Evolutionary conservation across 2,329 filamentous ascomycete species (phyloP).

Genomic region (Xylariales sp.): DNA sequence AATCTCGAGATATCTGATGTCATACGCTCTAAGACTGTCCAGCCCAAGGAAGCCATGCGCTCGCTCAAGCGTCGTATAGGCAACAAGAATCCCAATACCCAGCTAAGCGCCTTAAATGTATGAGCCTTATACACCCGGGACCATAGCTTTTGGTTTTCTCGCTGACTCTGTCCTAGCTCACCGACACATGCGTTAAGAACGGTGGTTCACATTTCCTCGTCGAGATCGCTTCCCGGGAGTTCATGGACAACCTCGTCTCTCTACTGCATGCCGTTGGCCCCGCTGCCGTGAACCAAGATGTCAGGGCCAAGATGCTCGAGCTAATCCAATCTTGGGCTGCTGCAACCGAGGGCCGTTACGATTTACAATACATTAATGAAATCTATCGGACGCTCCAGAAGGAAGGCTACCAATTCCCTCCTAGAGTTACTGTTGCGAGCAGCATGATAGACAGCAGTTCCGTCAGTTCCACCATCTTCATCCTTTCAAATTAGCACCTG

Average conservation of each 20-base stretch:
- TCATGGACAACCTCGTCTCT: constrained; percentile 96
- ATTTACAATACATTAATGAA: constrained; percentile 87
- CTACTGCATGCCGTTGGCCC: constrained; percentile 83
- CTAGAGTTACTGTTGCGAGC: constrained; percentile 85
- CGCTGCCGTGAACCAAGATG: constrained; percentile 82
- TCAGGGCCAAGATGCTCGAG: constrained; percentile 90
- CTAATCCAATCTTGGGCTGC: constrained; percentile 93
- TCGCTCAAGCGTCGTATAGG: constrained; percentile 93
- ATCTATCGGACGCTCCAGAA: constrained; percentile 84
- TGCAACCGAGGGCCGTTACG: constrained; percentile 85
- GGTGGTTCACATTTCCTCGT: constrained; percentile 93
- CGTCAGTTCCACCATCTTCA: constrained; percentile 63
- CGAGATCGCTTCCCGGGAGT: constrained; percentile 96
- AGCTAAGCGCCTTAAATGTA: constrained; percentile 94
- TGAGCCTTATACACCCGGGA: constrained; percentile 1
- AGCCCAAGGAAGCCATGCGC: constrained; percentile 98
- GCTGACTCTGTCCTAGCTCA: constrained; percentile 68
- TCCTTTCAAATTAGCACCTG: not conserved
- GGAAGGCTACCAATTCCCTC: constrained; percentile 91
- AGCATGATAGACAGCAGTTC: constrained; percentile 98
- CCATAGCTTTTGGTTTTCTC: constrained; percentile 38
- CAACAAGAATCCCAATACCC: constrained; percentile 97
- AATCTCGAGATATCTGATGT: constrained; percentile 98
- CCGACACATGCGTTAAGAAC: constrained; percentile 99
- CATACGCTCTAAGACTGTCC: constrained; percentile 96